A percentile compares a stretch with the other conserved stretches of the same genome.
Evolutionary conservation across 129 eudicot genomes (phyloP).

Genomic region (Scalesia atractyloides): DNA sequence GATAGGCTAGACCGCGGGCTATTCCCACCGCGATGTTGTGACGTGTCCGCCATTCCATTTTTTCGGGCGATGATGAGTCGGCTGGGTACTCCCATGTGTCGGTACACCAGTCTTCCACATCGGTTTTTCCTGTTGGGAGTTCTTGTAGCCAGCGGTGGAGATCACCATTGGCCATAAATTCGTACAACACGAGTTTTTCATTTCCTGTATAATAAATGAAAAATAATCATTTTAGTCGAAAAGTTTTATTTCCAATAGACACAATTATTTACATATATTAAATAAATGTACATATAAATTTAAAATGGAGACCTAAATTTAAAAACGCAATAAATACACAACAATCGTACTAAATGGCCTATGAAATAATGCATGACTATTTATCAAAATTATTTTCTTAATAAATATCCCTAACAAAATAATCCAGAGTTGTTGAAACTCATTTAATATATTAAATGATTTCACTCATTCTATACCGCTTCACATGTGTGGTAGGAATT

Average conservation of each 20-base stretch:
- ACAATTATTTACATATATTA: background rate
- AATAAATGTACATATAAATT: too few species aligned
- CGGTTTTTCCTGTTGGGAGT: conserved; percentile 72
- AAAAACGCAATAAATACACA: conserved; percentile 28
- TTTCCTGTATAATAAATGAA: conserved; percentile 49
- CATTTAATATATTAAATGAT: conserved; percentile 29
- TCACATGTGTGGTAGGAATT: conserved; percentile 25
- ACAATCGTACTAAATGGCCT: conserved; percentile 35
- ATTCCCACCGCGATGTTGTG: conserved; percentile 91
- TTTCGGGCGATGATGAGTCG: conserved; percentile 49
- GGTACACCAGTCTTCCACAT: conserved; percentile 91
- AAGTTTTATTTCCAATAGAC: too few species aligned
- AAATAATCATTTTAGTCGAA: too few species aligned
- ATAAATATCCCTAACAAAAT: conserved; percentile 13
- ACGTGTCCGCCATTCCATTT: conserved; percentile 84
- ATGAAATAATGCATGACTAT: conserved; percentile 26
- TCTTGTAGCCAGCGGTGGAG: conserved; percentile 95
- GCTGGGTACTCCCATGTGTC: conserved; percentile 80
- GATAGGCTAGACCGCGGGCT: conserved; percentile 96
- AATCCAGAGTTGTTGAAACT: conserved; percentile 27
- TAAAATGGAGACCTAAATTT: background rate
- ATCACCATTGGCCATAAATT: conserved; percentile 91
- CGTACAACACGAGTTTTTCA: conserved; percentile 76
- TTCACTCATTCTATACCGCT: conserved; percentile 25
- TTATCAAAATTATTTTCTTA: background rate